Conservation (phyloP, 1,284 basidiomycete genomes). For the Ustilago shanxiensis region DNA sequence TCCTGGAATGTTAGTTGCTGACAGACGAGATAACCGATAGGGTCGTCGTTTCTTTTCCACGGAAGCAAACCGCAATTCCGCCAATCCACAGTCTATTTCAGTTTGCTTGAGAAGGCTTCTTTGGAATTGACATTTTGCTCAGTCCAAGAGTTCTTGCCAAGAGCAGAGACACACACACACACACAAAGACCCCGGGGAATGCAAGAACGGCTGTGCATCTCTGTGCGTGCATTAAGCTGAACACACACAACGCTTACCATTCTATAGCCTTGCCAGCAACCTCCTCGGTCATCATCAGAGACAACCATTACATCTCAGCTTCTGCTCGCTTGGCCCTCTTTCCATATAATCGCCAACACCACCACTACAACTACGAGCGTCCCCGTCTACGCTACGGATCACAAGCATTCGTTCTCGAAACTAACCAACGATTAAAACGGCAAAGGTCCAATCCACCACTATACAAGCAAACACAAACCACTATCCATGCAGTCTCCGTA, state of each 20-base stretch:
- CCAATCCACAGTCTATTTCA: neutral
- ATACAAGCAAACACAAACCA: neutral
- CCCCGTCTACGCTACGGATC: neutral
- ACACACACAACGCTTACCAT: neutral
- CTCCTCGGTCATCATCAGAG: neutral
- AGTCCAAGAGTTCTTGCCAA: neutral
- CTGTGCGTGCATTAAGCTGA: neutral
- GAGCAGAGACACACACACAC: no score
- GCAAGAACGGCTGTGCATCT: neutral
- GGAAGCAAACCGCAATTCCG: neutral
- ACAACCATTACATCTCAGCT: neutral
- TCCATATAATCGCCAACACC: neutral
- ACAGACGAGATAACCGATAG: constrained; percentile 24
- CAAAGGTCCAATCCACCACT: no score
- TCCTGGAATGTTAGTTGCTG: constrained; percentile 5
- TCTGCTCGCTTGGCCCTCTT: neutral
- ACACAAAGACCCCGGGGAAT: no score
- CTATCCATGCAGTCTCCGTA: constrained; percentile 19
- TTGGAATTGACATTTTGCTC: neutral
- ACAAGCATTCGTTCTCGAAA: neutral
- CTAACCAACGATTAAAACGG: neutral
- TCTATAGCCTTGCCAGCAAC: neutral
- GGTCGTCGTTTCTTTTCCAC: constrained; percentile 21
- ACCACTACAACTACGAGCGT: neutral
- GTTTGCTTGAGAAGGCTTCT: no score